Percentiles rank a stretch among this genome's conserved stretches.
These are phyloP conservation scores for Pyrus communis DNA, from an alignment of 306 rosid genomes.

Conservation along the genomic window DNA sequence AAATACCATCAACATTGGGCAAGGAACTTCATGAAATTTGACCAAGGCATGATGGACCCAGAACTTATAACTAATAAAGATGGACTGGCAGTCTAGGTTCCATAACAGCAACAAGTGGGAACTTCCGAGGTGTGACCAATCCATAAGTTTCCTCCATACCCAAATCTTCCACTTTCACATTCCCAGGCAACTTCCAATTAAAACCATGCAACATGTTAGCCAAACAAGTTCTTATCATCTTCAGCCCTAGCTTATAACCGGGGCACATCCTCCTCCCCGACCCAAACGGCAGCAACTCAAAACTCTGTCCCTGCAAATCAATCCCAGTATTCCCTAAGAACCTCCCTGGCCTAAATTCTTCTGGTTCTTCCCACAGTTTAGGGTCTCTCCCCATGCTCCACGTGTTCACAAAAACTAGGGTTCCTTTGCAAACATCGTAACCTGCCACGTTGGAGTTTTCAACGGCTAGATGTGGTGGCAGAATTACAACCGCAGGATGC, in stretches of 20 bases:
- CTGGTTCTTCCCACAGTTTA: constrained; percentile 13
- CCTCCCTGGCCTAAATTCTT: constrained; percentile 16
- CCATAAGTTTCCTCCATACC: constrained; percentile 19
- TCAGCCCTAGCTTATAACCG: constrained; percentile 3
- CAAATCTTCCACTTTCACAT: constrained; percentile 2
- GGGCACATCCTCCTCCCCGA: constrained; percentile 28
- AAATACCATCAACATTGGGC: too few relatives aligned
- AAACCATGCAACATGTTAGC: constrained; percentile 23
- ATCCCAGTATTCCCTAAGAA: constrained; percentile 9
- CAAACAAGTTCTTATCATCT: neutral
- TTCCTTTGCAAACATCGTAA: constrained; percentile 12
- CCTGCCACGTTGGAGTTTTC: constrained; percentile 21
- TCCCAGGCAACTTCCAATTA: constrained; percentile 6
- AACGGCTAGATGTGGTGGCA: constrained; percentile 12
- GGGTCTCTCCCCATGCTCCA: constrained; percentile 30
- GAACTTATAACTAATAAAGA: constrained; percentile 2
- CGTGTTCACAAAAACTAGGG: constrained; percentile 8
- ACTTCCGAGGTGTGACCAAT: constrained; percentile 8
- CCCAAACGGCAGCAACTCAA: constrained; percentile 24
- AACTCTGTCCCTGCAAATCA: constrained; percentile 21
- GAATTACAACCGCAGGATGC: constrained; percentile 11
- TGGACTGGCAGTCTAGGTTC: constrained; percentile 20
- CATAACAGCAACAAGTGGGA: constrained; percentile 15
- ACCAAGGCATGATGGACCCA: too few relatives aligned
- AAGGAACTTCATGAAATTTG: too few relatives aligned